Evolutionary conservation across 306 rosid genomes (phyloP).

Genomic region (Medicago ruthenica): DNA sequence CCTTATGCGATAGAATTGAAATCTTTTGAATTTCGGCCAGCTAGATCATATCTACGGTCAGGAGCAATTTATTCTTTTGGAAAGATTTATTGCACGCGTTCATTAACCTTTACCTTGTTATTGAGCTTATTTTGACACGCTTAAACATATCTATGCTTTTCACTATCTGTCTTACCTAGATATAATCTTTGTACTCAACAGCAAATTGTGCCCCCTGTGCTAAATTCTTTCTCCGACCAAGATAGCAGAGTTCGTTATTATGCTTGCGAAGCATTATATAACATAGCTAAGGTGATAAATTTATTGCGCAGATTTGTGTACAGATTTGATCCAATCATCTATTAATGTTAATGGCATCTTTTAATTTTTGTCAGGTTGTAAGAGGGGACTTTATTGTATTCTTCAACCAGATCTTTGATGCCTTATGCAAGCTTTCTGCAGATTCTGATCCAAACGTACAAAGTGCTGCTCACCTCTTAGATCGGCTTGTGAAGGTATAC

Average conservation of each 20-base stretch:
- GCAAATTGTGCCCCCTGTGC: slow-evolving; percentile 97
- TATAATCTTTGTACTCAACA: slow-evolving; percentile 52
- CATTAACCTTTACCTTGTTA: slow-evolving; percentile 32
- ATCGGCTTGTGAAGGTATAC: slow-evolving; percentile 93
- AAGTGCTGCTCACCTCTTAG: slow-evolving; percentile 98
- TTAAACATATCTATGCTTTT: slow-evolving; percentile 21
- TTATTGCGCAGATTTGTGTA: slow-evolving; percentile 38
- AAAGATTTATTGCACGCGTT: slow-evolving; percentile 16
- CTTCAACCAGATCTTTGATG: slow-evolving; percentile 98
- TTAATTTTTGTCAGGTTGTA: slow-evolving; percentile 74
- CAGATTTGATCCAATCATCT: slow-evolving; percentile 33
- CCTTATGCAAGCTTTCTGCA: slow-evolving; percentile 97
- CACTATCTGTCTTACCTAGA: slow-evolving; percentile 21
- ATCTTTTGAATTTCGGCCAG: slow-evolving; percentile 5
- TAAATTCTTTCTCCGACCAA: slow-evolving; percentile 88
- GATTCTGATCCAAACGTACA: slow-evolving; percentile 96
- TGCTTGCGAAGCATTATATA: slow-evolving; percentile 97
- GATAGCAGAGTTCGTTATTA: slow-evolving; percentile 99
- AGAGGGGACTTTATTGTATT: slow-evolving; percentile 96
- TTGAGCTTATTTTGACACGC: slow-evolving; percentile 28
- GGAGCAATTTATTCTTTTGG: not conserved
- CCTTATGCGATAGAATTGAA: not conserved
- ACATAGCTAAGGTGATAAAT: slow-evolving; percentile 90
- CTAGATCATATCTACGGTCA: not conserved
- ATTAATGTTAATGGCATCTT: slow-evolving; percentile 43